Percentiles rank a stretch among this genome's conserved stretches.
Conservation (phyloP, 306 rosid genomes). For the Medicago ruthenica region DNA sequence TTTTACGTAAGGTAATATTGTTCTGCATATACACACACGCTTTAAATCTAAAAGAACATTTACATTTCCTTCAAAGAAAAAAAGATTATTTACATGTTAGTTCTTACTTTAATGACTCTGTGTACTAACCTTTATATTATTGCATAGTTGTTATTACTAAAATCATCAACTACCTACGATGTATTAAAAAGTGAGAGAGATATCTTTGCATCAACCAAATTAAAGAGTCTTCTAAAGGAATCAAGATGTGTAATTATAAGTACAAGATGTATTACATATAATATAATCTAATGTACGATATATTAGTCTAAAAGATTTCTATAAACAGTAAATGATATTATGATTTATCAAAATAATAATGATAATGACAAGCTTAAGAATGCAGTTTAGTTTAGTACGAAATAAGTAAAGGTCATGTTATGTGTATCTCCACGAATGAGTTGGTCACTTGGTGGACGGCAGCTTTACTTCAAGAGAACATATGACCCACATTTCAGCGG, state of each 20-base stretch:
- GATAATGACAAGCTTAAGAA: constrained; percentile 12
- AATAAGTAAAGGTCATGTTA: constrained; percentile 38
- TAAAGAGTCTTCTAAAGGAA: constrained; percentile 19
- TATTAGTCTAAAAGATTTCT: constrained; percentile 17
- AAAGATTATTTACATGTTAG: neutral
- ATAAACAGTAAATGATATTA: constrained; percentile 11
- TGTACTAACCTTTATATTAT: no score
- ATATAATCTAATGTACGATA: neutral
- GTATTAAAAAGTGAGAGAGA: neutral
- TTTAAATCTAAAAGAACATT: neutral
- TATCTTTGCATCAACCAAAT: constrained; percentile 23
- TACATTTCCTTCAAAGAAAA: neutral
- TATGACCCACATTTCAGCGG: neutral
- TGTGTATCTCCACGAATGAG: constrained; percentile 24
- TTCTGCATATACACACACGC: no score
- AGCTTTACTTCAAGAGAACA: constrained; percentile 41
- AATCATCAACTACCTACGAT: neutral
- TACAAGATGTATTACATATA: constrained; percentile 5
- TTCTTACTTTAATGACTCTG: neutral
- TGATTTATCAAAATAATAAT: neutral
- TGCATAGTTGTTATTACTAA: neutral
- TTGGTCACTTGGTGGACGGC: constrained; percentile 26
- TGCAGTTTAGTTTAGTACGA: constrained; percentile 14
- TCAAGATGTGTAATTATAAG: neutral
- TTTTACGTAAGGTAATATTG: no score